These are phyloP conservation scores for Trichosporon ovoides DNA, from an alignment of 1,284 basidiomycete species.

Conservation along the genomic window DNA sequence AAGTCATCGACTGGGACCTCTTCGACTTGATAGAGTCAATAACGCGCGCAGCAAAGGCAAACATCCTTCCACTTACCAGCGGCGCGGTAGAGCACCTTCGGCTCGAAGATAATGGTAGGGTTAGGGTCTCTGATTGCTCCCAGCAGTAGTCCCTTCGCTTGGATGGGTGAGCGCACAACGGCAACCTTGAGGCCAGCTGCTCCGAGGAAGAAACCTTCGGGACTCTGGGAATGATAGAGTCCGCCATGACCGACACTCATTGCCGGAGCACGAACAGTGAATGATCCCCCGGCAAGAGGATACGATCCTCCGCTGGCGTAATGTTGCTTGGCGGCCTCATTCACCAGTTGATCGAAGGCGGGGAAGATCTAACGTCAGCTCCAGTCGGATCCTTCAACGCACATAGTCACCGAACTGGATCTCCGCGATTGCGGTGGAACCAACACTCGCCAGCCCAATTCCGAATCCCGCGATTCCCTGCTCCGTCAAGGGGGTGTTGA, in stretches of 20 bases:
- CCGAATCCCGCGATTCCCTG: constrained; percentile 94
- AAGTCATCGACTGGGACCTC: constrained; percentile 87
- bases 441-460: constrained; percentile 86
- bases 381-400: constrained; percentile 2
- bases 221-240: constrained; percentile 88
- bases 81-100: constrained; percentile 55
- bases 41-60: constrained; percentile 1
- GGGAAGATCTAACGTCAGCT: constrained; percentile 62
- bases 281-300: constrained; percentile 59
- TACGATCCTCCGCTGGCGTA: constrained; percentile 83
- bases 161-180: constrained; percentile 85
- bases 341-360: constrained; percentile 91
- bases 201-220: constrained; percentile 88
- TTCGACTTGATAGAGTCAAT: constrained; percentile 59
- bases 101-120: constrained; percentile 91
- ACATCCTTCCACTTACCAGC: background rate
- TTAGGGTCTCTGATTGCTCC: constrained; percentile 84
- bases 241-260: constrained; percentile 92
- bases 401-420: constrained; percentile 59
- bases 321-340: constrained; percentile 89
- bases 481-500: constrained; percentile 88
- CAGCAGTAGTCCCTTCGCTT: constrained; percentile 85
- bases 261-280: constrained; percentile 81
- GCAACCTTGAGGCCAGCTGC: constrained; percentile 88
- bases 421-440: constrained; percentile 90